These are phyloP conservation scores for Entoloma clypeatum DNA, from an alignment of 1,284 basidiomycete genomes.

Conservation along the genomic window DNA sequence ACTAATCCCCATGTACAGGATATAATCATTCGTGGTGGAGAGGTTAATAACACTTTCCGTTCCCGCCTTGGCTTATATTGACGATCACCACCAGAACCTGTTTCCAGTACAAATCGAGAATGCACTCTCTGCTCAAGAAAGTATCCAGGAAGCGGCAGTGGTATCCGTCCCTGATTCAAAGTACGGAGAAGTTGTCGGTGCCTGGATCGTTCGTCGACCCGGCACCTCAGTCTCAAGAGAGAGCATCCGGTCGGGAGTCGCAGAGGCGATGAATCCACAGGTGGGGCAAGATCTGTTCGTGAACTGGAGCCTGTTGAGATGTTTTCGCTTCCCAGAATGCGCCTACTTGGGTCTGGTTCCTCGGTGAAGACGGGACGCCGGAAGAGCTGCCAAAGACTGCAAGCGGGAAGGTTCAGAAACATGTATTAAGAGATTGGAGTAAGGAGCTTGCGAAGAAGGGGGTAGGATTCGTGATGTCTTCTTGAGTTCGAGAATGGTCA, in stretches of 20 bases:
- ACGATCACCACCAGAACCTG: conserved; percentile 50
- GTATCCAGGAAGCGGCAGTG: conserved; percentile 70
- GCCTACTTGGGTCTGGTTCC: conserved; percentile 81
- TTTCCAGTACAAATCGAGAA: conserved; percentile 88
- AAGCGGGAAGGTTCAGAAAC: conserved; percentile 87
- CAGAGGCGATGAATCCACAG: conserved; percentile 70
- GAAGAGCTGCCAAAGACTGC: conserved; percentile 79
- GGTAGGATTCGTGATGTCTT: conserved; percentile 29
- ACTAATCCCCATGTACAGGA: conserved; percentile 43
- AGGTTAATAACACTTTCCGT: conserved; percentile 38
- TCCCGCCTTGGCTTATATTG: not conserved
- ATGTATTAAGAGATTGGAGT: conserved; percentile 59
- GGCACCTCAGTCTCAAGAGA: conserved; percentile 42
- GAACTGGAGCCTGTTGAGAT: not conserved
- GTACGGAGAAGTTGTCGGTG: conserved; percentile 78
- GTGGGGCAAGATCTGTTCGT: conserved; percentile 4
- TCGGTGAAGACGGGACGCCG: conserved; percentile 58
- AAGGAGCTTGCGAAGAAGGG: conserved; percentile 40
- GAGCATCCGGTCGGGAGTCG: conserved; percentile 51
- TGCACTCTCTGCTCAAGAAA: conserved; percentile 56
- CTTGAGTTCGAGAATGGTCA: no score
- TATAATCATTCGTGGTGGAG: conserved; percentile 85
- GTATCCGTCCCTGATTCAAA: conserved; percentile 69
- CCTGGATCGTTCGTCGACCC: conserved; percentile 61
- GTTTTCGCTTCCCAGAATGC: conserved; percentile 51